Evolutionary conservation across 2,329 filamentous ascomycete species (phyloP).

Genomic region (Bipolaris zeicola): DNA sequence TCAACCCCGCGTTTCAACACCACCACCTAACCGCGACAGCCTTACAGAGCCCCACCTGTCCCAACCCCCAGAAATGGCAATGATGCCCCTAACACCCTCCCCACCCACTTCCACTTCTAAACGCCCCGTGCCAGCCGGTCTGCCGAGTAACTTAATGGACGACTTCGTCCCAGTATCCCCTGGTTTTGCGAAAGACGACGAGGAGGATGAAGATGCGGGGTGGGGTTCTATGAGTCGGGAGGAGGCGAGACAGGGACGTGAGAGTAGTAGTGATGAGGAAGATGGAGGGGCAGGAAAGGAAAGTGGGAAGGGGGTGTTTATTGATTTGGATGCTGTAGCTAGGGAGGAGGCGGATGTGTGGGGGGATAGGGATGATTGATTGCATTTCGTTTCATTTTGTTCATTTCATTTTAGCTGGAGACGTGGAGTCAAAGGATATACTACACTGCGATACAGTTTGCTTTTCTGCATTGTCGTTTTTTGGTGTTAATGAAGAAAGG

Average conservation of each 20-base stretch:
- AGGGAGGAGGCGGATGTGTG: slow-evolving; percentile 46
- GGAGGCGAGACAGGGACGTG: slow-evolving; percentile 24
- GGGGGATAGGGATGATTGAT: slow-evolving; percentile 37
- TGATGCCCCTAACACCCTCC: slow-evolving; percentile 42
- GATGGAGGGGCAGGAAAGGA: slow-evolving; percentile 20
- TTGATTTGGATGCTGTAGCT: slow-evolving; percentile 45
- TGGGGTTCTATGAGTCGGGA: slow-evolving; percentile 42
- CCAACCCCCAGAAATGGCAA: slow-evolving; percentile 36
- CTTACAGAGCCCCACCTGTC: slow-evolving; percentile 17
- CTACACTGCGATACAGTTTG: neutral
- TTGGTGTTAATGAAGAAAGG: neutral
- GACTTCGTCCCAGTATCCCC: slow-evolving; percentile 41
- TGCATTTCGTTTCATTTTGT: neutral
- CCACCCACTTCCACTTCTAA: slow-evolving; percentile 13
- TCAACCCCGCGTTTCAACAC: slow-evolving; percentile 11
- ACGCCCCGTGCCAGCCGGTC: slow-evolving; percentile 25
- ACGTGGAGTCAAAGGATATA: neutral
- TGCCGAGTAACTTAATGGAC: slow-evolving; percentile 45
- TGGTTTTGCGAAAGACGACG: slow-evolving; percentile 21
- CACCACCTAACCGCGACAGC: neutral
- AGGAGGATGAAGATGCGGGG: slow-evolving; percentile 41
- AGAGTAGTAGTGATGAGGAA: slow-evolving; percentile 24
- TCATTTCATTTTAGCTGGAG: neutral
- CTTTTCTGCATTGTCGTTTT: neutral
- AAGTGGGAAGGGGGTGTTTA: slow-evolving; percentile 22